Percentiles rank a stretch among this genome's conserved stretches.
Evolutionary conservation across 352 stramenopile species (phyloP).

Genomic region (Phytophthora crassamura): DNA sequence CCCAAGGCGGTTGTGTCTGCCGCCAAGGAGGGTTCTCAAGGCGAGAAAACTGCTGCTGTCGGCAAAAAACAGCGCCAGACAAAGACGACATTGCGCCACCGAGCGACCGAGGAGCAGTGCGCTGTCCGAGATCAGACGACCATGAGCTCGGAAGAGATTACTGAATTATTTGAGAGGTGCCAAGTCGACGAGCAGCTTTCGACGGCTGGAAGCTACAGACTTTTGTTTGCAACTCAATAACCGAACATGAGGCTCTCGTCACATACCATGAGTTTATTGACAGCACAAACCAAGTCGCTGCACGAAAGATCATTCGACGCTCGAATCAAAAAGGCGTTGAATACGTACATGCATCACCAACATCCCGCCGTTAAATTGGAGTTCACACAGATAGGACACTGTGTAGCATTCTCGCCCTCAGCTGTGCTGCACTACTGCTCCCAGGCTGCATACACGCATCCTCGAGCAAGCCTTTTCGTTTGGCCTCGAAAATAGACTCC

Average conservation of each 20-base stretch:
- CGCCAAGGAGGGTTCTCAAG: background rate
- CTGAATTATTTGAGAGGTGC: slow-evolving; percentile 24
- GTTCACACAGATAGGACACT: no score
- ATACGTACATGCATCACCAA: no score
- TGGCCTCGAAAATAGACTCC: no score
- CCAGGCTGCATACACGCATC: no score
- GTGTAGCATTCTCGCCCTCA: no score
- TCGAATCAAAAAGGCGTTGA: no score
- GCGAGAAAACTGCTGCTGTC: background rate
- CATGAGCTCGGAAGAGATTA: slow-evolving; percentile 31
- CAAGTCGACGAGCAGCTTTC: slow-evolving; percentile 41
- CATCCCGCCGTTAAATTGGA: no score
- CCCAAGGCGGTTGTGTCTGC: background rate
- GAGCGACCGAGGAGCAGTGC: slow-evolving; percentile 1
- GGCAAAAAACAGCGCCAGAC: background rate
- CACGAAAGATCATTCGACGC: no score
- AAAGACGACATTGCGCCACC: background rate
- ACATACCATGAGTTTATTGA: no score
- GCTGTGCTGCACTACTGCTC: no score
- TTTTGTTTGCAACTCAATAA: slow-evolving; percentile 45
- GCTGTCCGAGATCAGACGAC: slow-evolving; percentile 26
- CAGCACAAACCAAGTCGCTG: no score
- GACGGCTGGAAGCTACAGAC: slow-evolving; percentile 34
- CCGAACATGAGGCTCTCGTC: background rate
- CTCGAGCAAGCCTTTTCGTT: no score